Percentiles rank a stretch among this genome's conserved stretches.
Evolutionary conservation across 2,329 filamentous ascomycete genomes (phyloP).

Genomic region (Calonectria pseudoturangicola): DNA sequence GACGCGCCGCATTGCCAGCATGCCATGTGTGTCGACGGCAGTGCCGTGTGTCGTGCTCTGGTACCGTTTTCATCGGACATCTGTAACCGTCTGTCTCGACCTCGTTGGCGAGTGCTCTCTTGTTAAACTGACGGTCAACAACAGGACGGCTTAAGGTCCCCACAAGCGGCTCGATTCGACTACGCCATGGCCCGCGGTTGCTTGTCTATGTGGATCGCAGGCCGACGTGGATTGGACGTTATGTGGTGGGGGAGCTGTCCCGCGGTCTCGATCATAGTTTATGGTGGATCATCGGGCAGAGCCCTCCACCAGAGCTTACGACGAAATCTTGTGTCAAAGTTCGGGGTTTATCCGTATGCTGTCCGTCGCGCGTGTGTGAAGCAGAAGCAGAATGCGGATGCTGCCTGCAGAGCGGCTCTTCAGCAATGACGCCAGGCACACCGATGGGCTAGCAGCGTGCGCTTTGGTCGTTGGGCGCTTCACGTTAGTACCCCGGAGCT

Average conservation of each 20-base stretch:
- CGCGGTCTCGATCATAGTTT: conserved; percentile 33
- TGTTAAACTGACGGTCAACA: conserved; percentile 15
- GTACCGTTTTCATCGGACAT: not conserved
- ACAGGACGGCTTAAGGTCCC: conserved; percentile 18
- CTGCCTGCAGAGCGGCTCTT: conserved; percentile 9
- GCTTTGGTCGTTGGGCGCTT: conserved; percentile 8
- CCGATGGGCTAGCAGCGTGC: not conserved
- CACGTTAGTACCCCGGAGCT: conserved; percentile 28
- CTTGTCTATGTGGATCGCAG: conserved; percentile 31
- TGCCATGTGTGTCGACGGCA: not conserved
- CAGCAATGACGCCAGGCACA: conserved; percentile 22
- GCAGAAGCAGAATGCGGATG: conserved; percentile 11
- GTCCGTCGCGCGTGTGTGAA: conserved; percentile 3
- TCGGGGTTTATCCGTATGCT: not conserved
- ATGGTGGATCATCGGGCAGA: conserved; percentile 25
- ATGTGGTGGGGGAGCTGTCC: conserved; percentile 25
- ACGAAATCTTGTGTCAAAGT: conserved; percentile 14
- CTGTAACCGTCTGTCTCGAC: conserved; percentile 15
- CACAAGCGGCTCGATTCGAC: conserved; percentile 22
- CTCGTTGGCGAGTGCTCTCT: not conserved
- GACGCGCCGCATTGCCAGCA: conserved; percentile 1
- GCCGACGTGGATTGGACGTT: conserved; percentile 25
- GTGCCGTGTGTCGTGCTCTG: not conserved
- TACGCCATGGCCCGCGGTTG: conserved; percentile 23
- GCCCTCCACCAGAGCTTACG: conserved; percentile 26